Evolutionary conservation across 2,329 filamentous ascomycete species (phyloP).

Genomic region (Lecanosticta acicola): DNA sequence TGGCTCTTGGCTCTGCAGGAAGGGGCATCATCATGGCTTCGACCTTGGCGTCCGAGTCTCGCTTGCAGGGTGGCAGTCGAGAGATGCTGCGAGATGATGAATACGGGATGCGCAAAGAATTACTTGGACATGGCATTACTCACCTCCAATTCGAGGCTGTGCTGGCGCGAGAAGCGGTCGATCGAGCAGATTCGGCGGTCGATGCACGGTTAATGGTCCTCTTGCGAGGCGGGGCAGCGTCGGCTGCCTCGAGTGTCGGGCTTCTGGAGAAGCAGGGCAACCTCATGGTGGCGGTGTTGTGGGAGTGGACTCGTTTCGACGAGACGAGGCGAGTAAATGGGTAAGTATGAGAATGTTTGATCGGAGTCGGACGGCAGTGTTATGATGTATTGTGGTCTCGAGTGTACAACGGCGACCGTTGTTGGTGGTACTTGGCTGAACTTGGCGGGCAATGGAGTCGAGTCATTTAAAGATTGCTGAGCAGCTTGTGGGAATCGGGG

Average conservation of each 20-base stretch:
- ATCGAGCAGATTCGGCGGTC: neutral
- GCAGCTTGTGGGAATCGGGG: slow-evolving; percentile 21
- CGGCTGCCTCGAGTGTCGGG: slow-evolving; percentile 3
- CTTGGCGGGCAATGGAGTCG: slow-evolving; percentile 3
- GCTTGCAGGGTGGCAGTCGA: slow-evolving; percentile 28
- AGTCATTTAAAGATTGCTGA: slow-evolving; percentile 7
- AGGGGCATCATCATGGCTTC: slow-evolving; percentile 34
- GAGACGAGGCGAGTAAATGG: too few relatives aligned
- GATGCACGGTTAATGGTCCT: neutral
- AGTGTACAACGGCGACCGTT: slow-evolving; percentile 2
- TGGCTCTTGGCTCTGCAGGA: slow-evolving; percentile 23
- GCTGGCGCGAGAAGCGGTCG: slow-evolving; percentile 22
- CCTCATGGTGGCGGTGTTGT: slow-evolving; percentile 18
- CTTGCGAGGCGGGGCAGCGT: slow-evolving; percentile 5
- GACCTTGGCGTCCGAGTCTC: slow-evolving; percentile 26
- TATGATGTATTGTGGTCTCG: slow-evolving; percentile 4
- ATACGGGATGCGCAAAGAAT: too few relatives aligned
- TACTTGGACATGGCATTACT: too few relatives aligned
- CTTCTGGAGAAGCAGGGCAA: slow-evolving; percentile 27
- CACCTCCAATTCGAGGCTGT: slow-evolving; percentile 10
- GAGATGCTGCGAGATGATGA: slow-evolving; percentile 23
- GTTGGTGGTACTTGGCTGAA: neutral
- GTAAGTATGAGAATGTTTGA: neutral
- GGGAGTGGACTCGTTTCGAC: slow-evolving; percentile 4
- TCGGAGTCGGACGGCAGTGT: neutral